Base-by-base conservation (phyloP, 148 eudicot species). In the Camellia granthamiana region DNA sequence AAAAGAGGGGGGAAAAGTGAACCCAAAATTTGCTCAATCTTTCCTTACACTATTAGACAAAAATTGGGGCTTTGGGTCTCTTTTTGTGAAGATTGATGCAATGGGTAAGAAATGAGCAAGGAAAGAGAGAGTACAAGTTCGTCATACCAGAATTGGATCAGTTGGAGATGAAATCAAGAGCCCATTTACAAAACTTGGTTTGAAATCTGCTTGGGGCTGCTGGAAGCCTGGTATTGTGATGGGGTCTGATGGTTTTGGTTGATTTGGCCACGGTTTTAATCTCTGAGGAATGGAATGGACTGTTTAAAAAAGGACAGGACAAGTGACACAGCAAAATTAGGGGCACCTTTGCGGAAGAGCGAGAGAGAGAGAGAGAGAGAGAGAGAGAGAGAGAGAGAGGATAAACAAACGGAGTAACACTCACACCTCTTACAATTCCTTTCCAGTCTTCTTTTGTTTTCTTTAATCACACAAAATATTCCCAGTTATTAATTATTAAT, bases 241-340 rank as follows among this genome's bases (percentile, higher is more conserved):
- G 38, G 18, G 3, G 7, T 12, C 0, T 64, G 41, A 6, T 21
- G 3, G 10, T 18, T 54, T 23, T 13, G 55, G 46, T 18, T 69
- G 62, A 13, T 18, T 18, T 56, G 60, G 15, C 42, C 21, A 4
- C 16, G 51, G 74, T 60, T 76, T 80, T 59, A 78, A 74, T 76
- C 79, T 62, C 19, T 30, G 19, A 67, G 66, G 78, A 81, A 81
- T 59, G 38, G 38, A 30, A 30, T 67, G 12, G 30, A 78, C 76
- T 69, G 76, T 78, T n/a, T 64, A 67, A 13, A 77, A 30, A 69
- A 78, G 78, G 82, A 19, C 81, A 81, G 80, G 84, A 82, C 80
- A 82, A 82, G 56, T 68, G 84, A 70, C 12, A 75, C 68, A 67
- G 59, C 61, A 42, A 81, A 84, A 2, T 67, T 72, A 16, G 75